Conservation (phyloP, 176 grass and related monocot species). For the Oryza meridionalis region DNA sequence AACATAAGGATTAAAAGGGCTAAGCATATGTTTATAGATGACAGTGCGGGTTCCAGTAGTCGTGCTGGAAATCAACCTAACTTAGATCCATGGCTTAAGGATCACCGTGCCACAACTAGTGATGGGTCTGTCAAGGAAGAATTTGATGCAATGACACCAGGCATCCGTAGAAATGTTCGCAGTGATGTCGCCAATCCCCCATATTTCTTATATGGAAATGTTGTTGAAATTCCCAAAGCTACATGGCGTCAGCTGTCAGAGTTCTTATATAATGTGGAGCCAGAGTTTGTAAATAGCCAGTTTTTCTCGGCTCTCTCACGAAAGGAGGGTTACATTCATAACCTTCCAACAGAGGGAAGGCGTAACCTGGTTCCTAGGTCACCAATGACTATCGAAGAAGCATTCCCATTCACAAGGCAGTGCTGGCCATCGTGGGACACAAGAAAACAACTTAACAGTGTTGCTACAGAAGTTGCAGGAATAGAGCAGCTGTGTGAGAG, state of each 20-base stretch:
- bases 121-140: slow-evolving; percentile 54
- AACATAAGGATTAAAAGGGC: slow-evolving; percentile 46
- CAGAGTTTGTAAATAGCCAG: slow-evolving; percentile 71
- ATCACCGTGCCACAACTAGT: not conserved
- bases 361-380: slow-evolving; percentile 49
- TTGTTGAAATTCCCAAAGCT: slow-evolving; percentile 52
- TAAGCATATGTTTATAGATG: slow-evolving; percentile 48
- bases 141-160: slow-evolving; percentile 21
- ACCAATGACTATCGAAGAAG: slow-evolving; percentile 62
- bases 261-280: slow-evolving; percentile 66
- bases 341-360: slow-evolving; percentile 61
- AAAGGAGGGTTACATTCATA: slow-evolving; percentile 90
- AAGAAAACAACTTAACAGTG: slow-evolving; percentile 53
- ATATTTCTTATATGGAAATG: slow-evolving; percentile 80
- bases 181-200: slow-evolving; percentile 43
- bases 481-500: slow-evolving; percentile 46
- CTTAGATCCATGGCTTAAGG: slow-evolving; percentile 20
- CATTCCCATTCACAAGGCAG: slow-evolving; percentile 52
- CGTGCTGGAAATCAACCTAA: slow-evolving; percentile 6
- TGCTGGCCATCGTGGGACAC: slow-evolving; percentile 84
- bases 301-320: slow-evolving; percentile 66
- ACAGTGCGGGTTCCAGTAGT: slow-evolving; percentile 43
- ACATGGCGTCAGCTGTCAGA: slow-evolving; percentile 63
- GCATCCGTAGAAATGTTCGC: slow-evolving; percentile 8
- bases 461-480: slow-evolving; percentile 36